Base-by-base conservation (phyloP, 441 rosid species). In the Omphalea diandra region DNA sequence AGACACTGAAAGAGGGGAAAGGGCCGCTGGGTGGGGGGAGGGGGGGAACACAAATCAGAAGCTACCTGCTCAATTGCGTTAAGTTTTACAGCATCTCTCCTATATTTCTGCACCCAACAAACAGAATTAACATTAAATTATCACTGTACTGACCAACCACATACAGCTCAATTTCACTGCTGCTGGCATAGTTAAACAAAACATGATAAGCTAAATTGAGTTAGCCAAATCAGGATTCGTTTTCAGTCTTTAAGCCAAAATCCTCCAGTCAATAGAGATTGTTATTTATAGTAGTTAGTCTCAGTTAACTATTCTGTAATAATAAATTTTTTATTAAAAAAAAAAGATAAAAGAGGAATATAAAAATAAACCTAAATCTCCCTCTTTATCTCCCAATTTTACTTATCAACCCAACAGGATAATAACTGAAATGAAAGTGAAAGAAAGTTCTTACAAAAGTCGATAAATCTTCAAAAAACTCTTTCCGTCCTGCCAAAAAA, bases 61-160 rank as follows among this genome's bases (percentile, higher is more conserved):
- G 62, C 70, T 84, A 94, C 98, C 85, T 86, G 92, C 78, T 83
- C 82, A 46, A 90, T 57, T 1, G 91, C 86, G 8, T 71, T 80
- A 44, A 91, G 94, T 77, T 73, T 75, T 73, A 77, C 70, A 53
- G 76, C 74, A 63, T 80, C 82, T 29, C 77, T 41, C 82, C 78
- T 79, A 80, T 70, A 76, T 72, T 86, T 90, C 97, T 91, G 89
- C 86, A 80, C 56, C 78, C 75, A 77, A 80, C 40, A 78, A 79
- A 69, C 40, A 61, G 63, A 40, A 64, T 18, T 47, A 18, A 70
- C 15, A 41, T 4, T 33, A 66, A 64, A 65, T 63, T 20, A 29
- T 57, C 15, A 41, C 2, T 18, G 27, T 27, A 40, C n/a, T n/a
- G n/a, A n/a, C 2, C 67, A 29, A 58, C 50, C 49, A 62, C 32